phyloP scores from a whole-genome alignment of 345 rosid species.

The Syzygium aromaticum region DNA sequence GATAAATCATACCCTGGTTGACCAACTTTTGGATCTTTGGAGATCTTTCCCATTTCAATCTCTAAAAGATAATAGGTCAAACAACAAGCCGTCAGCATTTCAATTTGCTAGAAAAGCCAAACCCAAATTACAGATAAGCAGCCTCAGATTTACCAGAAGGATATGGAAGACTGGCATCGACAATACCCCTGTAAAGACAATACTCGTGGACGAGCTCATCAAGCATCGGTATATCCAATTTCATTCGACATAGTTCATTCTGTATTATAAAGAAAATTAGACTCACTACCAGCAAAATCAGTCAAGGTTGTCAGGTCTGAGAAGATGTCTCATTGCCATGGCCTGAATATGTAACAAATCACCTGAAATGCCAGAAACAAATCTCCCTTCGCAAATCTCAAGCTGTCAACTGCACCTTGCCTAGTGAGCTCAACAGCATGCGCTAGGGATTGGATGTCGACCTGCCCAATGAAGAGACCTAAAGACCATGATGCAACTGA shows the following conservation, averaged over 20 bases:
- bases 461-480: slow-evolving; percentile 25
- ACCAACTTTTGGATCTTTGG: slow-evolving; percentile 25
- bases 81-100: neutral
- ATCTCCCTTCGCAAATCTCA: slow-evolving; percentile 92
- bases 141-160: slow-evolving; percentile 27
- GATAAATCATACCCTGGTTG: slow-evolving; percentile 37
- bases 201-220: slow-evolving; percentile 87
- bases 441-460: slow-evolving; percentile 93
- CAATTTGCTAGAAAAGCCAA: neutral
- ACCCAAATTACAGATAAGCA: slow-evolving; percentile 1
- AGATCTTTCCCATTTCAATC: slow-evolving; percentile 17
- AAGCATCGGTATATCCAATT: slow-evolving; percentile 57
- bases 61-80: neutral
- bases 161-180: slow-evolving; percentile 32
- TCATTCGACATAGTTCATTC: slow-evolving; percentile 95
- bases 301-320: neutral
- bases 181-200: slow-evolving; percentile 87
- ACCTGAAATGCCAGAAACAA: slow-evolving; percentile 93
- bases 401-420: slow-evolving; percentile 95
- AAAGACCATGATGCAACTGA: neutral
- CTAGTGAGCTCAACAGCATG: slow-evolving; percentile 95
- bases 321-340: neutral
- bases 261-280: slow-evolving; percentile 18
- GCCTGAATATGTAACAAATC: neutral
- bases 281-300: neutral